These are phyloP conservation scores for Baorangia bicolor DNA, from an alignment of 768 basidiomycete species.

Conservation along the genomic window DNA sequence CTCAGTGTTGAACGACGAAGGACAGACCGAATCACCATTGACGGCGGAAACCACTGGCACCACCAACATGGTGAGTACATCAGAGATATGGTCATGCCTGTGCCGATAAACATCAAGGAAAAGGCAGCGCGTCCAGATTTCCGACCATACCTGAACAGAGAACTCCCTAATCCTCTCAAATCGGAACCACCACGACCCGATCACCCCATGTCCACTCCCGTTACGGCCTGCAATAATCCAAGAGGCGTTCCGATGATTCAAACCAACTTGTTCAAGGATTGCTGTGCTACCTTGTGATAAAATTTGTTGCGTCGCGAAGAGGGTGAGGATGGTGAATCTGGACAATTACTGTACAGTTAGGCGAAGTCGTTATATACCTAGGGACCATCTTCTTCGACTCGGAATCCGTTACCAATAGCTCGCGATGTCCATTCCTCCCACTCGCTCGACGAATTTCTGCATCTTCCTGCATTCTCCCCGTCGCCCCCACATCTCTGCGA, in stretches of 20 bases:
- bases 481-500: no score
- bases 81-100: background rate
- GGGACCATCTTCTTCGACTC: no score
- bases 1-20: conserved; percentile 8
- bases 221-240: background rate
- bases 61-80: background rate
- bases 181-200: background rate
- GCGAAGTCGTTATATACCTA: background rate
- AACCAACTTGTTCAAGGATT: background rate
- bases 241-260: background rate
- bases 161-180: conserved; percentile 10
- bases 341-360: background rate
- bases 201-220: background rate
- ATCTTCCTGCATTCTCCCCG: no score
- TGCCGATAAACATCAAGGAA: conserved; percentile 12
- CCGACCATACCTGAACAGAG: conserved; percentile 4
- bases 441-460: no score
- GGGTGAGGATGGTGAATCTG: background rate
- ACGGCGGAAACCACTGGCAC: background rate
- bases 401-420: no score
- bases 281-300: background rate
- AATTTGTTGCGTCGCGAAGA: background rate
- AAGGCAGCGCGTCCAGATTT: background rate
- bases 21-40: background rate
- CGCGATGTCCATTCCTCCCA: no score